A percentile compares a stretch with the other conserved stretches of the same genome.
phyloP scores from a whole-genome alignment of 768 basidiomycete species.

The Pleurotus citrinopileatus region DNA sequence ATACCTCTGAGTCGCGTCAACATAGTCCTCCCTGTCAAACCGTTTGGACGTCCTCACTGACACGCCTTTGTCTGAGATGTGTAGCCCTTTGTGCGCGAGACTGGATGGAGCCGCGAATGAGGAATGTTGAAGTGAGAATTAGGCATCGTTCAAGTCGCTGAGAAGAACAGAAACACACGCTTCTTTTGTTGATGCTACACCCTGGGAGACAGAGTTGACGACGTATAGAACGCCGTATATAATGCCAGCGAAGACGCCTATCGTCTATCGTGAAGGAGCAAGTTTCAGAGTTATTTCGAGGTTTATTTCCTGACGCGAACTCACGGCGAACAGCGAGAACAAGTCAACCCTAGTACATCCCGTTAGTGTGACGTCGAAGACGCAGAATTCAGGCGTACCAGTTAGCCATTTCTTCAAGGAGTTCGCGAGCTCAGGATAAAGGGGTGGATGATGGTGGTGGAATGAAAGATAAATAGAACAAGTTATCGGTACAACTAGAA shows the following conservation, averaged over 20 bases:
- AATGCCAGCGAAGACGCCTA: slow-evolving; percentile 42
- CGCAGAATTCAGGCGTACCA: neutral
- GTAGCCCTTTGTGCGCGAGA: slow-evolving; percentile 53
- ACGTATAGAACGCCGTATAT: slow-evolving; percentile 40
- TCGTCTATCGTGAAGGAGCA: too few species aligned
- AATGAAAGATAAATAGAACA: neutral
- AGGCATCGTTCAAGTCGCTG: neutral
- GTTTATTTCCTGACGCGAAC: too few species aligned
- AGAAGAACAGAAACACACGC: slow-evolving; percentile 36
- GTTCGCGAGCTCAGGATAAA: too few species aligned
- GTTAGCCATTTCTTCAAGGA: neutral
- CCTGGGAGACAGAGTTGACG: slow-evolving; percentile 35
- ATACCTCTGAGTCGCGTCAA: slow-evolving; percentile 74
- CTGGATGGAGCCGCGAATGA: slow-evolving; percentile 28
- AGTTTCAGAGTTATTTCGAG: too few species aligned
- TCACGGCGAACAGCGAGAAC: slow-evolving; percentile 36
- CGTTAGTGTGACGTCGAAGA: neutral
- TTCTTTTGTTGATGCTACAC: slow-evolving; percentile 49
- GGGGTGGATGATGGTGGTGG: neutral
- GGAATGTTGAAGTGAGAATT: neutral
- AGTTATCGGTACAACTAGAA: neutral
- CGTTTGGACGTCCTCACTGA: slow-evolving; percentile 61
- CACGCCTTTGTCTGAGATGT: slow-evolving; percentile 58
- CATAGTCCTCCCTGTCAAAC: slow-evolving; percentile 60
- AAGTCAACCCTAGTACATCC: slow-evolving; percentile 36